These are phyloP conservation scores for Trichosporon asahii DNA, from an alignment of 1,284 basidiomycete genomes.

Conservation along the genomic window DNA sequence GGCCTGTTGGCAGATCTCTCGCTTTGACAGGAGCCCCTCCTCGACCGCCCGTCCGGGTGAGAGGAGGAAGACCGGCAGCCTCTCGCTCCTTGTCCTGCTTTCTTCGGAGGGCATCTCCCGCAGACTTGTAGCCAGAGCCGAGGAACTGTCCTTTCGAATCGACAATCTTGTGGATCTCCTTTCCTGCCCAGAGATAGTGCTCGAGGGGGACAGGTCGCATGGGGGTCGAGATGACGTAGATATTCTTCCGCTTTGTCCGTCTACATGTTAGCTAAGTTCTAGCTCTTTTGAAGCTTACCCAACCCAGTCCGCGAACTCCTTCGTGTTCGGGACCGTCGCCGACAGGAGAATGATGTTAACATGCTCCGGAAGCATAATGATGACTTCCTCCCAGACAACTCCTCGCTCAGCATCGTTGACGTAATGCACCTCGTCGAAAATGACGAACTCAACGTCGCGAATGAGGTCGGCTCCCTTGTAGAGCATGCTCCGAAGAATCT, in stretches of 20 bases:
- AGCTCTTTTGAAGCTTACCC: constrained; percentile 62
- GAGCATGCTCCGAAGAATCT: constrained; percentile 96
- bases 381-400: constrained; percentile 99
- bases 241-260: constrained; percentile 98
- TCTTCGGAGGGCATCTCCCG: constrained; percentile 77
- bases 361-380: constrained; percentile 97
- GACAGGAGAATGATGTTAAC: constrained; percentile 95
- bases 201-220: constrained; percentile 96
- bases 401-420: constrained; percentile 99
- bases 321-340: constrained; percentile 96
- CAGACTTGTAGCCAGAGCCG: constrained; percentile 76
- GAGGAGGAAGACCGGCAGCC: constrained; percentile 79
- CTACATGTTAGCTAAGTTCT: constrained; percentile 53
- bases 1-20: constrained; percentile 45
- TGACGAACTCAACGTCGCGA: constrained; percentile 97
- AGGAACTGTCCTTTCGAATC: constrained; percentile 78
- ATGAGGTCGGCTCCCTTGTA: constrained; percentile 99
- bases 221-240: constrained; percentile 96
- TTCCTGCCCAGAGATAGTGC: constrained; percentile 91
- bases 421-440: constrained; percentile 99
- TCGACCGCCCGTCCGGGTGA: constrained; percentile 73
- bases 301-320: constrained; percentile 99
- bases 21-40: constrained; percentile 60
- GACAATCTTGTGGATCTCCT: constrained; percentile 89
- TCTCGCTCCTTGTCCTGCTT: constrained; percentile 98